A percentile compares a stretch with the other conserved stretches of the same genome.
Conservation (phyloP, 1,139 yeast genomes). For the Kurtzmaniella quercitrusa region DNA sequence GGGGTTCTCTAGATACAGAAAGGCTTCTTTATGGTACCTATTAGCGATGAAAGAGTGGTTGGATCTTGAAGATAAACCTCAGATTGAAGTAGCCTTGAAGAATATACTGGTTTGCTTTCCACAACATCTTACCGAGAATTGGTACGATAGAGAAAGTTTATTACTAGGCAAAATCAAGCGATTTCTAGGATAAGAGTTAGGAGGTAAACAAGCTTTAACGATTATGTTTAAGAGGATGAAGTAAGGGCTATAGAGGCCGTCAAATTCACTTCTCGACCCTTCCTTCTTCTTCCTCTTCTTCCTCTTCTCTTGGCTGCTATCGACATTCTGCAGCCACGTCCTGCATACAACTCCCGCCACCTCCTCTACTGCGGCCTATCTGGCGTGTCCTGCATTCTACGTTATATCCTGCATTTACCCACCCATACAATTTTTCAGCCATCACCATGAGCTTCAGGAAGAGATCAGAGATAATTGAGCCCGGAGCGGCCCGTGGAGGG, state of each 20-base stretch:
- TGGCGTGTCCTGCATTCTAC: not conserved
- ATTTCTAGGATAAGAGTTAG: constrained; percentile 8
- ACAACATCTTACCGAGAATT: constrained; percentile 18
- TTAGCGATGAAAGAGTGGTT: constrained; percentile 75
- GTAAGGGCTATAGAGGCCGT: no score
- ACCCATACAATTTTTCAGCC: not conserved
- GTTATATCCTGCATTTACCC: not conserved
- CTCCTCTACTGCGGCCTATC: no score
- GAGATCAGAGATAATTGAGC: constrained; percentile 57
- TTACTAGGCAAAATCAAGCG: constrained; percentile 29
- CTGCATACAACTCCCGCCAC: no score
- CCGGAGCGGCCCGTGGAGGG: constrained; percentile 18
- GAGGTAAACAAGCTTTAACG: no score
- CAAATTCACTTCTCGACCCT: no score
- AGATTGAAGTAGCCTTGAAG: constrained; percentile 19
- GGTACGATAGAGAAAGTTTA: constrained; percentile 36
- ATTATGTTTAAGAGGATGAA: no score
- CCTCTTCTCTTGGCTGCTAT: no score
- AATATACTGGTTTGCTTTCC: constrained; percentile 24
- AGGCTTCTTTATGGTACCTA: constrained; percentile 75
- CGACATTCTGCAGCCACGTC: no score
- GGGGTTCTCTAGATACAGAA: constrained; percentile 63
- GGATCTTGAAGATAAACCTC: constrained; percentile 23
- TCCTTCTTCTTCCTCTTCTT: no score
- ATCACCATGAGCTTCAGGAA: constrained; percentile 55